Evolutionary conservation across 768 basidiomycete genomes (phyloP), one percentile per base, ranked within the genome.

Genomic region (Infundibulicybe gibba): DNA sequence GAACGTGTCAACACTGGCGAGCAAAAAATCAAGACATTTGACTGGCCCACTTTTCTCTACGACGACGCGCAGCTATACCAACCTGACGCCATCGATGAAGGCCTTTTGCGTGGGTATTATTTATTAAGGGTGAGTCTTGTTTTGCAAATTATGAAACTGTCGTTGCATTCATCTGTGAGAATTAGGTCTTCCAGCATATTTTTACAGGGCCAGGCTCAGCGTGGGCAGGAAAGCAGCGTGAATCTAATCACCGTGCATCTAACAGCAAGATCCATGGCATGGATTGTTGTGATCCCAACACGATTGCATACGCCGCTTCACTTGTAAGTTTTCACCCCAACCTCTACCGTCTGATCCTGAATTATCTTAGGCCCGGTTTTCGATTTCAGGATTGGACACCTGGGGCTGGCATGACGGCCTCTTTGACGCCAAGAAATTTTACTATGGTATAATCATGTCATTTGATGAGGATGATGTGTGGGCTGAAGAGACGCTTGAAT

Each of bases 161-260:
- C 34, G 13, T 12, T 16, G 19, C 41, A 10, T 13, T 19, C 31
- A 14, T 47, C 10, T 19, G 38, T 11, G 31, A 25, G n/a, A 34
- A 32, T 5, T 21, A 52, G 51, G 44, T 45, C 19, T 52, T 35
- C 35, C 34, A 41, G 32, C 51, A 52, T 33, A 52, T 52, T 2
- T 52, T 44, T 40, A 52, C 40, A n/a, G n/a, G n/a, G n/a, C n/a
- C n/a, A n/a, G n/a, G n/a, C n/a, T 44, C 39, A 12, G 48, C 51
- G 5, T 44, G 43, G 16, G 49, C 49, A 16, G 51, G 48, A 1
- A n/a, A 19, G 5, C 9, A 38, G 14, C 19, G 33, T n/a, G 43
- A 21, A n/a, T 38, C 43, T 2, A 32, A 43, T 21, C 34, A 21
- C 21, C n/a, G 21, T 10, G 21, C 33, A 14, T 44, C 49, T 3